Conservation (phyloP, 495 filamentous ascomycete genomes). For the Oidiodendron maius region DNA sequence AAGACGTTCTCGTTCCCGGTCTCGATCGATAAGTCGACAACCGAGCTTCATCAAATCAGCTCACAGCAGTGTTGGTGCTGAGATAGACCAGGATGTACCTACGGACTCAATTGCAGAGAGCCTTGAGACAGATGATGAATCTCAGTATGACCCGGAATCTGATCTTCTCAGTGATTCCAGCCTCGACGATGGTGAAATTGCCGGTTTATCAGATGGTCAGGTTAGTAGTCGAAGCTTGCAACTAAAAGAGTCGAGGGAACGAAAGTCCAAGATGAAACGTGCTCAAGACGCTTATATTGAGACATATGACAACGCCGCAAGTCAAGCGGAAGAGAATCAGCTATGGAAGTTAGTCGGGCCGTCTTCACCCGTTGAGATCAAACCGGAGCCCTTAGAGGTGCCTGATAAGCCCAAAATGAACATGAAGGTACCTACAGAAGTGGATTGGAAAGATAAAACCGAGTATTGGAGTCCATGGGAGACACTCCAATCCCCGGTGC, state of each 20-base stretch:
- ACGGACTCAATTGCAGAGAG: background rate
- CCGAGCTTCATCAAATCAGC: background rate
- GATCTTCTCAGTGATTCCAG: background rate
- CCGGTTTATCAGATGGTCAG: background rate
- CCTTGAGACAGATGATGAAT: background rate
- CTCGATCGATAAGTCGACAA: constrained; percentile 1
- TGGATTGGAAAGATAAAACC: constrained; percentile 40
- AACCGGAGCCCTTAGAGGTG: constrained; percentile 8
- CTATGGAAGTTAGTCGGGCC: constrained; percentile 46
- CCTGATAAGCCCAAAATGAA: constrained; percentile 20
- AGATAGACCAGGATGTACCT: background rate
- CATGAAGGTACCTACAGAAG: constrained; percentile 24
- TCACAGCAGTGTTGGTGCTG: background rate
- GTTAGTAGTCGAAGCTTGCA: background rate
- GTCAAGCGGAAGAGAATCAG: constrained; percentile 46
- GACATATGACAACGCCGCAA: constrained; percentile 41
- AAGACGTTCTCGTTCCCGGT: background rate
- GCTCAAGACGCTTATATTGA: constrained; percentile 49
- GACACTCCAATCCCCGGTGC: constrained; percentile 29
- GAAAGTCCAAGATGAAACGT: constrained; percentile 27
- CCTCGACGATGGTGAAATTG: background rate
- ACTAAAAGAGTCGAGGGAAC: background rate
- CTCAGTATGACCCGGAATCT: background rate
- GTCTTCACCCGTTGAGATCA: constrained; percentile 18
- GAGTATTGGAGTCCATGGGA: constrained; percentile 48